Evolutionary conservation across 352 stramenopile species (phyloP).

Genomic region (Pilasporangium apinafurcum): DNA sequence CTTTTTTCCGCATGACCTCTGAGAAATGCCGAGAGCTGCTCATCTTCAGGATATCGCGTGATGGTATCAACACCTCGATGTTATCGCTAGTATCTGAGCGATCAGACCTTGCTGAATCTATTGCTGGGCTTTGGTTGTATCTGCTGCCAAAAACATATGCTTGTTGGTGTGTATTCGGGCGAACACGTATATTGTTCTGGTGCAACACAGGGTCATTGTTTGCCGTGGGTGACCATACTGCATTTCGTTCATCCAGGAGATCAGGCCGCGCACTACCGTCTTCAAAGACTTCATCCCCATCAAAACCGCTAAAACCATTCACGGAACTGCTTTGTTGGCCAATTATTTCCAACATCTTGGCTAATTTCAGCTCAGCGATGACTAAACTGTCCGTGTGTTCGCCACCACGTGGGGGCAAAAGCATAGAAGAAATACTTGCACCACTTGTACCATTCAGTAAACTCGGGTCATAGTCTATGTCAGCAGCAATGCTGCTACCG

Average conservation of each 20-base stretch:
- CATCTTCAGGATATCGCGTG: conserved; percentile 83
- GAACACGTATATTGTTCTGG: conserved; percentile 75
- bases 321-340: conserved; percentile 61
- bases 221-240: conserved; percentile 49
- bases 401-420: conserved; percentile 3
- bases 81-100: conserved; percentile 22
- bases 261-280: conserved; percentile 24
- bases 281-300: conserved; percentile 20
- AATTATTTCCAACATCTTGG: conserved; percentile 70
- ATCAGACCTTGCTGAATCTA: conserved; percentile 54
- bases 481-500: too few species aligned
- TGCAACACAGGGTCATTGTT: conserved; percentile 76
- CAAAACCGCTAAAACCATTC: conserved; percentile 45
- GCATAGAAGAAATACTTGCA: too few species aligned
- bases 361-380: conserved; percentile 66
- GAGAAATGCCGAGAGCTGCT: conserved; percentile 77
- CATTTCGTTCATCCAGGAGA: conserved; percentile 44
- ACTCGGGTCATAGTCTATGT: too few species aligned
- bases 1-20: conserved; percentile 77
- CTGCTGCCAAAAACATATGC: not conserved
- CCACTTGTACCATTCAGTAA: not conserved
- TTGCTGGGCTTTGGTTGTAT: conserved; percentile 14
- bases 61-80: conserved; percentile 59
- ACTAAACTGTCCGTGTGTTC: conserved; percentile 54
- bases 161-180: conserved; percentile 7